These are phyloP conservation scores for Vickermania spadyakhi DNA, from an alignment of 208 protist genomes.

Conservation along the genomic window DNA sequence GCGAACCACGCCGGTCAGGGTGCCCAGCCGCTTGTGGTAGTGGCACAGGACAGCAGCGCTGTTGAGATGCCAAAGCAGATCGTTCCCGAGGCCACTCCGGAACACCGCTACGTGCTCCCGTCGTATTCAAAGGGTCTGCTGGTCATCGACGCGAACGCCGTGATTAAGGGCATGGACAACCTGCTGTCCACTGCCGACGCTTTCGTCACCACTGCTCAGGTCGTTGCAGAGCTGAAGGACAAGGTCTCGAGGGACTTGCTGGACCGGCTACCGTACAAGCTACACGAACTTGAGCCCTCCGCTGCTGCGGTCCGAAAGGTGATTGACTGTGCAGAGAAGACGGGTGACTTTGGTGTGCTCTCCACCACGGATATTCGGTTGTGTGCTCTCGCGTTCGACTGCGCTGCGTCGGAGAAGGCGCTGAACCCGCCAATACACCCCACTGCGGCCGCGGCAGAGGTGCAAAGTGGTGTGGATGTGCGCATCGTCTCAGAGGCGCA, in stretches of 20 bases:
- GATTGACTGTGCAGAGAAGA: slow-evolving; percentile 64
- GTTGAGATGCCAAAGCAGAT: too few species aligned
- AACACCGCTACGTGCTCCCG: too few species aligned
- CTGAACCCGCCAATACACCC: slow-evolving; percentile 48
- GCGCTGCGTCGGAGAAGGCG: slow-evolving; percentile 33
- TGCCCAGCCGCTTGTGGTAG: not conserved
- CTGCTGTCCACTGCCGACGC: slow-evolving; percentile 52
- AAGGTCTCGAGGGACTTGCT: slow-evolving; percentile 53
- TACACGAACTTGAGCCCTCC: slow-evolving; percentile 68
- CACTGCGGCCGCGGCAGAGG: slow-evolving; percentile 11
- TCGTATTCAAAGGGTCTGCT: slow-evolving; percentile 58
- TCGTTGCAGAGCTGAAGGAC: slow-evolving; percentile 79
- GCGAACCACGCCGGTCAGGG: too few species aligned
- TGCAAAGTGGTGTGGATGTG: slow-evolving; percentile 39
- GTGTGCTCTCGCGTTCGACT: slow-evolving; percentile 77
- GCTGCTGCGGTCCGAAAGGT: slow-evolving; percentile 44
- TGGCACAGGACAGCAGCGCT: not conserved
- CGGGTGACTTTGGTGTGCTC: slow-evolving; percentile 85
- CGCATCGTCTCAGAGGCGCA: slow-evolving; percentile 25
- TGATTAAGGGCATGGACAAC: slow-evolving; percentile 82
- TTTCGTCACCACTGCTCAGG: slow-evolving; percentile 78
- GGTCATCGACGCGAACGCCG: slow-evolving; percentile 80
- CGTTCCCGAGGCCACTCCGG: too few species aligned
- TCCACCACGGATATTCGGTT: slow-evolving; percentile 87
- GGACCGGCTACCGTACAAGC: slow-evolving; percentile 41